Evolutionary conservation across 768 basidiomycete genomes (phyloP).

Genomic region (Steccherinum ochraceum): DNA sequence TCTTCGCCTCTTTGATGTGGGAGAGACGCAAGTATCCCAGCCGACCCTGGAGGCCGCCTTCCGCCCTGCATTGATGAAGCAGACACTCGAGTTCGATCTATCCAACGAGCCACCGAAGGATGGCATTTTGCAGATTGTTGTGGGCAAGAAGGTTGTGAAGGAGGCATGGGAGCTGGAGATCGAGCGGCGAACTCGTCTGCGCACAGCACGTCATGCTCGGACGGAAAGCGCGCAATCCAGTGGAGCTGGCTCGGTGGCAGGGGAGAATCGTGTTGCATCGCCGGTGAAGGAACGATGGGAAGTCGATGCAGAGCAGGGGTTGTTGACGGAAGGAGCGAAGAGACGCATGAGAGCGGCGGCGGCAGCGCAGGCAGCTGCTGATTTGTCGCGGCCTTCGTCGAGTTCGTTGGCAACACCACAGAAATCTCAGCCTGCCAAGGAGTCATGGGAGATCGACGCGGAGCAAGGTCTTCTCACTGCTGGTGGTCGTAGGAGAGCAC

Average conservation of each 20-base stretch:
- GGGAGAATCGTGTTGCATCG: not conserved
- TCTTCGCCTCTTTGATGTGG: slow-evolving; percentile 56
- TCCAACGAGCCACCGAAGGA: slow-evolving; percentile 46
- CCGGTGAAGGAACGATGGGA: slow-evolving; percentile 70
- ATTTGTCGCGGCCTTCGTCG: slow-evolving; percentile 16
- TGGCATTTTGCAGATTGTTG: slow-evolving; percentile 47
- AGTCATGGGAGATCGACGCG: slow-evolving; percentile 25
- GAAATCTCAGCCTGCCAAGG: slow-evolving; percentile 10
- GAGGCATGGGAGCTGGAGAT: slow-evolving; percentile 79
- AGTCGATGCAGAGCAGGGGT: slow-evolving; percentile 68
- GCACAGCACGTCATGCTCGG: slow-evolving; percentile 25
- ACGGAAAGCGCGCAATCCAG: not conserved
- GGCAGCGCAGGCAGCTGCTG: slow-evolving; percentile 25
- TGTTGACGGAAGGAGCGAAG: slow-evolving; percentile 69
- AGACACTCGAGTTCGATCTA: slow-evolving; percentile 48
- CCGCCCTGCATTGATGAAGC: slow-evolving; percentile 27
- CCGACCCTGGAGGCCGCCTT: slow-evolving; percentile 42
- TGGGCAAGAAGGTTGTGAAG: slow-evolving; percentile 66
- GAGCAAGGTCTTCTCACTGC: slow-evolving; percentile 22
- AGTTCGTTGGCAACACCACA: slow-evolving; percentile 2
- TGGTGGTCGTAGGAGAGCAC: slow-evolving; percentile 18
- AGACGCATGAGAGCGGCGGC: slow-evolving; percentile 56
- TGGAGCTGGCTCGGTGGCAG: not conserved
- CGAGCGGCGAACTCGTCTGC: slow-evolving; percentile 46
- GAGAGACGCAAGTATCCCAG: slow-evolving; percentile 52